Percentiles rank a stretch among this genome's conserved stretches.
phyloP scores from a whole-genome alignment of 495 filamentous ascomycete species.

The Podospora didyma region DNA sequence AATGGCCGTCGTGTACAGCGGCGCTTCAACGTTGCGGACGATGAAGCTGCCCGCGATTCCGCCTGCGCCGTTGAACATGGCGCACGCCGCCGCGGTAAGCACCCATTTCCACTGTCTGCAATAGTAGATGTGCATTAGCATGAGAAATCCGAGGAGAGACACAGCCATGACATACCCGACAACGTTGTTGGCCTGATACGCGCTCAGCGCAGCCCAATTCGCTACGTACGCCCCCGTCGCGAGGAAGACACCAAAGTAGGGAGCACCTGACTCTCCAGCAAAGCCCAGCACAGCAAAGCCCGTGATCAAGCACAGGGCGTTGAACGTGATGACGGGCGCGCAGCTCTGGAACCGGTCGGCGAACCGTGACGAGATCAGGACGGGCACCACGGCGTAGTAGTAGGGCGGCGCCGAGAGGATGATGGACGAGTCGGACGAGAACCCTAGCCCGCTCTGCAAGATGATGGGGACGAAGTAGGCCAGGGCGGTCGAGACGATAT shows the following conservation, averaged over 20 bases:
- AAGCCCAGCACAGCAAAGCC: slow-evolving; percentile 76
- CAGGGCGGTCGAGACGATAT: slow-evolving; percentile 63
- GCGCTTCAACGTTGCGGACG: slow-evolving; percentile 63
- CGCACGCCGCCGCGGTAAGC: slow-evolving; percentile 63
- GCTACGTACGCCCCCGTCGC: slow-evolving; percentile 74
- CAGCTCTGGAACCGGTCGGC: slow-evolving; percentile 63
- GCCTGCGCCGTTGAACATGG: slow-evolving; percentile 69
- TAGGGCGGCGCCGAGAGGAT: slow-evolving; percentile 73
- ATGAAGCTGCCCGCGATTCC: slow-evolving; percentile 76
- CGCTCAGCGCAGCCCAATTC: slow-evolving; percentile 76
- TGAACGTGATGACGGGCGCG: slow-evolving; percentile 70
- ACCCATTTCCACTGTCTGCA: slow-evolving; percentile 70
- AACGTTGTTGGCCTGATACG: slow-evolving; percentile 70
- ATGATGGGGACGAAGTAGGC: slow-evolving; percentile 73
- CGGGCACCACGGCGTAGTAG: slow-evolving; percentile 70
- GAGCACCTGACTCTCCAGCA: slow-evolving; percentile 59
- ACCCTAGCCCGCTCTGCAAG: slow-evolving; percentile 67
- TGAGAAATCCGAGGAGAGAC: neutral
- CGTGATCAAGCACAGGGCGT: slow-evolving; percentile 63
- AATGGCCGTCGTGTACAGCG: slow-evolving; percentile 64
- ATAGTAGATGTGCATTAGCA: neutral
- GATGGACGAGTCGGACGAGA: slow-evolving; percentile 60
- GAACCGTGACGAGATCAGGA: slow-evolving; percentile 62
- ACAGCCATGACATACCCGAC: slow-evolving; percentile 31
- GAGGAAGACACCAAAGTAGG: slow-evolving; percentile 71